Base-by-base conservation (phyloP, 192 early-diverging fungal genomes). In the Mortierella alpina region DNA sequence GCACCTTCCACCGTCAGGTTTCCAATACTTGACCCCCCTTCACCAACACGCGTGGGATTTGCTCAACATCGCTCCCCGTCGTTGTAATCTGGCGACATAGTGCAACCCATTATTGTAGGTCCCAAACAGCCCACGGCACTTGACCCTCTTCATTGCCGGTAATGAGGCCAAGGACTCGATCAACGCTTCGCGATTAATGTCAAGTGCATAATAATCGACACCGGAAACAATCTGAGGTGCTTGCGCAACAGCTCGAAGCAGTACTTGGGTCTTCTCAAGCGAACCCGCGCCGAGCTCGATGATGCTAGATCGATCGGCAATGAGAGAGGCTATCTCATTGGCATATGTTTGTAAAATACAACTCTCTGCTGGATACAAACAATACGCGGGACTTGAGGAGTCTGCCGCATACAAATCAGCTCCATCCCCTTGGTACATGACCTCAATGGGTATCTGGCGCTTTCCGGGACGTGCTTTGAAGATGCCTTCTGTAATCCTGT, bases 361-460 rank as follows among this genome's bases (percentile, higher is more conserved):
- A 8, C 59, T 9, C 59, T 60, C 59, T 15, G 59, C 59, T 60
- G 6, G 59, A 60, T 60, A 60, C 59, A 60, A 15, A 60, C 42
- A 60, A 60, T 60, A 60, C 40, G 13, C 59, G 17, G 59, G 41
- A 44, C 59, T 44, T 60, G 59, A 60, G 59, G 40, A 60, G 17
- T 45, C 42, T 60, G 40, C 59, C 8, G 40, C 42, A 60, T 44
- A 60, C 40, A 60, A 40, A 8, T 44, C 17, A 44, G 59, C 59
- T 60, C 59, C 59, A 60, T 60, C 59, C 40, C 59, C 59, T 60
- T 60, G 59, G 41, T 60, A 60, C 59, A 60, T 44, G 59, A 60
- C 59, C 59, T 60, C 59, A 41, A 60, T 60, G 42, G 59, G 59
- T 60, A 60, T 60, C 9, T 60, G 59, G 13, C 59, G 59, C 41